These are phyloP conservation scores for Podila clonocystis DNA, from an alignment of 192 early-diverging fungal genomes.

Conservation along the genomic window DNA sequence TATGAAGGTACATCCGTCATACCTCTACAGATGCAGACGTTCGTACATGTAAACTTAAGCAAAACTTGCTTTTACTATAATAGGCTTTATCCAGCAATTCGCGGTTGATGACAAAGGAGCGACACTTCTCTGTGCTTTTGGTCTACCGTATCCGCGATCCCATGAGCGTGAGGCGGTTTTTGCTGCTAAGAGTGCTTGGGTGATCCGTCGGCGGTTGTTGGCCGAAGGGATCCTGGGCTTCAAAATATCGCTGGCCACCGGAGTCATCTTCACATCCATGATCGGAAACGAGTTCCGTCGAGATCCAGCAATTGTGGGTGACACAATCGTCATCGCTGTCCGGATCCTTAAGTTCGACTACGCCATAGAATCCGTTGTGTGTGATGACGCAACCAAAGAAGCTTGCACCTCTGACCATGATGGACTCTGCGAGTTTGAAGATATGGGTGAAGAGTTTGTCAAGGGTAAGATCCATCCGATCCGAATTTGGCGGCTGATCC, in stretches of 20 bases:
- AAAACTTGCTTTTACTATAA: background rate
- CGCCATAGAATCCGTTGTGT: slow-evolving; percentile 53
- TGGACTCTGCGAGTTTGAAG: slow-evolving; percentile 56
- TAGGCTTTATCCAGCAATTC: slow-evolving; percentile 60
- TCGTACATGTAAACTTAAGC: too few species aligned
- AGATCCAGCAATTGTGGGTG: slow-evolving; percentile 59
- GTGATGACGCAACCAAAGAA: slow-evolving; percentile 55
- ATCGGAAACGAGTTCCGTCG: slow-evolving; percentile 55
- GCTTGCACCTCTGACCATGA: slow-evolving; percentile 35
- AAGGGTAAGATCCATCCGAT: slow-evolving; percentile 58
- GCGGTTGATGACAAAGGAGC: slow-evolving; percentile 64
- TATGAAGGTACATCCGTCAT: slow-evolving; percentile 49
- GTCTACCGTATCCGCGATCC: slow-evolving; percentile 55
- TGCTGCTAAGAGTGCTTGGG: slow-evolving; percentile 58
- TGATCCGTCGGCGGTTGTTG: slow-evolving; percentile 34
- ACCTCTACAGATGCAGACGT: too few species aligned
- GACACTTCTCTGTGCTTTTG: slow-evolving; percentile 55
- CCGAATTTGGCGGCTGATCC: slow-evolving; percentile 47
- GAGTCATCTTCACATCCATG: slow-evolving; percentile 58
- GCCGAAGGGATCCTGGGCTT: slow-evolving; percentile 27
- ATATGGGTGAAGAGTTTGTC: slow-evolving; percentile 56
- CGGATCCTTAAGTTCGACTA: slow-evolving; percentile 61
- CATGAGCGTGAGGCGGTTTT: slow-evolving; percentile 61
- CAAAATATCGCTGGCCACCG: slow-evolving; percentile 58
- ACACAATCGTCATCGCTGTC: slow-evolving; percentile 62